Evolutionary conservation across 495 filamentous ascomycete genomes (phyloP).

Genomic region (Penicillium antarcticum): DNA sequence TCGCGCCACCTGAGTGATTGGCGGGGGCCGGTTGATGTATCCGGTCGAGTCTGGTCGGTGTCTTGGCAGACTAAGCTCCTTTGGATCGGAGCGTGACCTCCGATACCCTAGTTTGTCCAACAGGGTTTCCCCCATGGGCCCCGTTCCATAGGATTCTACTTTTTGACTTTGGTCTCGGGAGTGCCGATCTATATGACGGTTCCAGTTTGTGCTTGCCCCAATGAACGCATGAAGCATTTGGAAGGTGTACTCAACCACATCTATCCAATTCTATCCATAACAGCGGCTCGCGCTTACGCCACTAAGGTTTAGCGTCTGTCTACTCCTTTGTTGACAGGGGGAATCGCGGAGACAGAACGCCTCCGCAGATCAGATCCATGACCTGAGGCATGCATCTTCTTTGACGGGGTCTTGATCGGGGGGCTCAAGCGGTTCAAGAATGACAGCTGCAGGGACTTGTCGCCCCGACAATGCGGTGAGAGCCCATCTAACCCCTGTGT

Average conservation of each 20-base stretch:
- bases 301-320: too few species aligned
- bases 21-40: slow-evolving; percentile 10
- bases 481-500: not conserved
- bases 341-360: too few species aligned
- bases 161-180: too few species aligned
- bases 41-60: slow-evolving; percentile 6
- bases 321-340: too few species aligned
- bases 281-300: slow-evolving; percentile 1
- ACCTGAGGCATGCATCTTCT: not conserved
- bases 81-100: too few species aligned
- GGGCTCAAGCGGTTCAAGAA: not conserved
- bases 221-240: not conserved
- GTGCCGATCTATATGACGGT: too few species aligned
- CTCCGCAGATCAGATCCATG: not conserved
- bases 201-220: too few species aligned
- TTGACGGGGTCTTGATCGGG: not conserved
- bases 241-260: not conserved
- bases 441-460: not conserved
- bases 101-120: too few species aligned
- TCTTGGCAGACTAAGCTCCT: not conserved
- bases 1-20: not conserved
- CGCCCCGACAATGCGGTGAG: not conserved
- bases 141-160: too few species aligned
- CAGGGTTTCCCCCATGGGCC: too few species aligned
- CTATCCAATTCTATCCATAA: not conserved